These are phyloP conservation scores for Pleurotus salmoneostramineus DNA, from an alignment of 768 basidiomycete genomes.

Conservation along the genomic window DNA sequence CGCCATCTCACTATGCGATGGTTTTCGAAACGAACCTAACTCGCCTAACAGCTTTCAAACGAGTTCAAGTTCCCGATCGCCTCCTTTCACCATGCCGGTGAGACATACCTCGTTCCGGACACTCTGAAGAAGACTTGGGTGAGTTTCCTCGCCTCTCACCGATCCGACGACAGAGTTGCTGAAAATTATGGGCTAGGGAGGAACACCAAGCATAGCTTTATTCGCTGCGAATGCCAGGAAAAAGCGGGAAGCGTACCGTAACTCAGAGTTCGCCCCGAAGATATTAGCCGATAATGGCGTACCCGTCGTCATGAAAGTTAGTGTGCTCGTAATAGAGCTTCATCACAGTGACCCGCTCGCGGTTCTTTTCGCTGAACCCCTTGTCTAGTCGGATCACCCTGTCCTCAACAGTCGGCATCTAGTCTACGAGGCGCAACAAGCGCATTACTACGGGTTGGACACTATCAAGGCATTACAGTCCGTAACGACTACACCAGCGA, in stretches of 20 bases:
- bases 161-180: neutral
- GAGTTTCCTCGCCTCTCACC: conserved; percentile 8
- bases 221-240: conserved; percentile 61
- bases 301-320: conserved; percentile 70
- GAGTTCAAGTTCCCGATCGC: conserved; percentile 78
- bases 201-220: conserved; percentile 64
- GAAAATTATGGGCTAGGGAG: too few relatives aligned
- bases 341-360: too few relatives aligned
- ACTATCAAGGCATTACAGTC: conserved; percentile 54
- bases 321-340: neutral
- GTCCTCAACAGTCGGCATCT: conserved; percentile 63
- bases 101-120: conserved; percentile 78
- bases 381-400: conserved; percentile 48
- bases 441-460: conserved; percentile 61
- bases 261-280: conserved; percentile 69
- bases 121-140: conserved; percentile 71
- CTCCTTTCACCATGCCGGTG: conserved; percentile 76
- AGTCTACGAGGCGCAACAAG: conserved; percentile 67
- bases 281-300: conserved; percentile 65
- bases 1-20: conserved; percentile 14
- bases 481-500: conserved; percentile 63
- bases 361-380: neutral
- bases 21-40: neutral
- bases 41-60: conserved; percentile 54
- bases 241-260: conserved; percentile 58